Evolutionary conservation across 352 stramenopile genomes (phyloP), one percentile per base, ranked within the genome.

Genomic region (Paralagenidium karlingii): DNA sequence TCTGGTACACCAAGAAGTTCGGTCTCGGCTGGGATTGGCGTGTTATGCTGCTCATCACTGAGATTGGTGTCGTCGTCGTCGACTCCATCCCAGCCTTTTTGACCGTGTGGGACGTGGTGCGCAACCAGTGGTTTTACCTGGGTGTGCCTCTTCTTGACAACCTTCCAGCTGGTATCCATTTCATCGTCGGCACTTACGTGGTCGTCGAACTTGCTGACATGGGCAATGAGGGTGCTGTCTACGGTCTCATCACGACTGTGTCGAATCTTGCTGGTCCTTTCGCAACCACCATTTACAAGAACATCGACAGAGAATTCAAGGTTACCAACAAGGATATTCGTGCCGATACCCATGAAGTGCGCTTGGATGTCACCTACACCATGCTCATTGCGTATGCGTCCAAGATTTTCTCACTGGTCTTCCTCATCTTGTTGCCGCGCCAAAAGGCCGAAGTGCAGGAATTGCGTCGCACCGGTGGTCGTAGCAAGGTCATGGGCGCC

Each of bases 1-100:
- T 90, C 38, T 60, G 73, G 7, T n/a, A 62, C 3, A 79, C 69
- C 12, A 75, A 73, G 48, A 28, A 52, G 15, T 82, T 70, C 26
- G 40, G 82, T 24, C 51, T 85, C 8, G 56, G 68, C 24, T 43
- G 51, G 16, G 62, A 57, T 27, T 90, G 73, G 76, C 45, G 45
- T 4, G 13, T 40, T 15, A n/a, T 53, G 3, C 26, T 53, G 18
- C 22, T 25, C 8, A 19, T 40, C 5, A 53, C 45, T 13, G 40
- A 36, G 18, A 18, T 53, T 18, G 12, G 21, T 1, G 27, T 49
- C 40, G 37, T 53, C 3, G 26, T 36, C 21, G 3, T 36, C 16
- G 30, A 36, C 7, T 16, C 30, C 3, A 21, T 36, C 7, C 21
- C 16, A 16, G 22, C 30, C 8, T 21, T 36, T 16, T 21, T 36